Evolutionary conservation across 495 filamentous ascomycete genomes (phyloP).

Genomic region (Penicillium simplicissimum): DNA sequence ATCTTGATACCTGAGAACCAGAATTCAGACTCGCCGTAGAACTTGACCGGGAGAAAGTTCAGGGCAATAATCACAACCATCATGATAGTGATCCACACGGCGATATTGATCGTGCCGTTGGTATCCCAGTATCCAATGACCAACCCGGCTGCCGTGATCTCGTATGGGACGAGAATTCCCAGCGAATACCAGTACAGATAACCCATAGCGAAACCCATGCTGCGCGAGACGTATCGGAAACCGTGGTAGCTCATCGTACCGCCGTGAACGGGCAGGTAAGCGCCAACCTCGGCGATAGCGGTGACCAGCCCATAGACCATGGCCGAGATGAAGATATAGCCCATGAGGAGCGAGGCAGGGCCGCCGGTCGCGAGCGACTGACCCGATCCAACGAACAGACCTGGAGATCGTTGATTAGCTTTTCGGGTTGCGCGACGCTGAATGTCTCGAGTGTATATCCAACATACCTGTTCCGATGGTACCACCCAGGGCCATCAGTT

Average conservation of each 20-base stretch:
- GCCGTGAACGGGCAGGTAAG: conserved; percentile 61
- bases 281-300: conserved; percentile 64
- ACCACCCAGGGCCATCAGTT: conserved; percentile 68
- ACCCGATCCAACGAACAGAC: conserved; percentile 55
- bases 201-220: conserved; percentile 63
- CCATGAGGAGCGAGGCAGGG: conserved; percentile 65
- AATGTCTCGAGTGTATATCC: background rate
- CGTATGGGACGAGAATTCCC: conserved; percentile 67
- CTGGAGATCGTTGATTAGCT: conserved; percentile 1
- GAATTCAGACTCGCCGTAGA: conserved; percentile 76
- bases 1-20: conserved; percentile 76
- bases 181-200: conserved; percentile 61
- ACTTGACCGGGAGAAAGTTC: conserved; percentile 67
- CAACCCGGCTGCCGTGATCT: conserved; percentile 69
- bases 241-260: conserved; percentile 62
- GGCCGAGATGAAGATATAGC: conserved; percentile 59
- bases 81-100: conserved; percentile 73
- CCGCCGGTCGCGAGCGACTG: conserved; percentile 60
- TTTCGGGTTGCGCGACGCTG: background rate
- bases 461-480: conserved; percentile 63
- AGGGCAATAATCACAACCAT: conserved; percentile 63
- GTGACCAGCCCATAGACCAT: conserved; percentile 62
- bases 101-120: conserved; percentile 35
- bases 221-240: conserved; percentile 59
- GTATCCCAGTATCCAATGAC: conserved; percentile 73